Base-by-base conservation (phyloP, 2,329 filamentous ascomycete species). In the Zelopaecilomyces penicillatus region DNA sequence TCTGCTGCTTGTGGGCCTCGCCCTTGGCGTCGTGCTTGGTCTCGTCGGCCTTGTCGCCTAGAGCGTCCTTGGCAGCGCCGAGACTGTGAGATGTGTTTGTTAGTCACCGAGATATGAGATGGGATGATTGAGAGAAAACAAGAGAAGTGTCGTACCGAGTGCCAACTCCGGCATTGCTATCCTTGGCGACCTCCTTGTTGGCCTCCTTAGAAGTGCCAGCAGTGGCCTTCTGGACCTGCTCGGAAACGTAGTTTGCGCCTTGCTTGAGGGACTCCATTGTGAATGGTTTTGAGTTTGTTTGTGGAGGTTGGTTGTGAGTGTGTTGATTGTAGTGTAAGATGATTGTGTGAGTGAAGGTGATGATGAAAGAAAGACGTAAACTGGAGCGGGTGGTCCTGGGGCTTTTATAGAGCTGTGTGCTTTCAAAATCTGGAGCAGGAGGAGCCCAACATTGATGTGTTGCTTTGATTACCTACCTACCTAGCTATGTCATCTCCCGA, bases 151-250 rank as follows among this genome's bases (percentile, higher is more conserved):
- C 66, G 57, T 63, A 73, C 70, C 80, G 79, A 60, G 74, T 79
- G 59, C 66, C 60, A 46, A 80, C 5, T 54, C 54, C 52, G 50
- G 70, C 71, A 59, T 80, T 66, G 62, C 54, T 63, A 61, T 79
- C 77, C 74, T 84, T 83, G 64, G 80, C 81, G 53, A 79, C 73
- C 53, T 74, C 61, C 76, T 85, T 83, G 76, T 85, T 84, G 69
- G 70, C 69, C 69, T 83, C 79, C 77, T 85, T 84, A 68, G 72
- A 77, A 50, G 75, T 68, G 53, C 74, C 71, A 50, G 69, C 68
- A 51, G 70, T 60, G 49, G 69, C 69, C 62, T 80, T 68, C 70
- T 82, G 73, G 61, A 80, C 65, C 57, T 70, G 68, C 73, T 83
- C 80, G 51, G 72, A 64, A 64, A 82, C 77, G 75, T 77, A 80